Conservation (phyloP, 1,284 basidiomycete genomes). For the Malassezia slooffiae region DNA sequence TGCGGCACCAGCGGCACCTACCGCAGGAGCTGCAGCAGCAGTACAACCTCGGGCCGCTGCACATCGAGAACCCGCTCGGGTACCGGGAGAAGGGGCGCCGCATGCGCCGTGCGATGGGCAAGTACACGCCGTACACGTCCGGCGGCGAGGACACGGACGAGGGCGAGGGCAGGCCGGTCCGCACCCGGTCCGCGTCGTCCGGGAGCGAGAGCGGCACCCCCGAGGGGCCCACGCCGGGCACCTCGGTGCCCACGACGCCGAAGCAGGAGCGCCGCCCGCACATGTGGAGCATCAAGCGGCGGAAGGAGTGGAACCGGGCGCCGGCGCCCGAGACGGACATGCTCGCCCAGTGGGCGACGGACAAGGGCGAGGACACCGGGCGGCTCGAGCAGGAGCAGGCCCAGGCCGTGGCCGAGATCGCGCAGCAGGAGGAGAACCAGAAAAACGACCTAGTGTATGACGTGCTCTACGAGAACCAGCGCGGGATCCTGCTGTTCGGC, state of each 20-base stretch:
- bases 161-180: constrained; percentile 15
- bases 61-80: constrained; percentile 26
- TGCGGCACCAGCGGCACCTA: constrained; percentile 21
- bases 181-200: constrained; percentile 3
- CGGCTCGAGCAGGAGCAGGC: too few relatives aligned
- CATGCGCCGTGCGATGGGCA: constrained; percentile 36
- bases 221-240: neutral
- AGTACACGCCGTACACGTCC: constrained; percentile 27
- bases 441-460: constrained; percentile 24
- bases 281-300: neutral
- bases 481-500: constrained; percentile 40
- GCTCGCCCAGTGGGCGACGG: too few relatives aligned
- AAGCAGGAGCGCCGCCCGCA: neutral
- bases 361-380: too few relatives aligned
- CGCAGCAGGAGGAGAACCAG: constrained; percentile 11
- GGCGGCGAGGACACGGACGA: constrained; percentile 8
- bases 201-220: neutral
- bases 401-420: constrained; percentile 16
- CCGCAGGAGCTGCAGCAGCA: constrained; percentile 10
- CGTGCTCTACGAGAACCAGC: constrained; percentile 43
- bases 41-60: constrained; percentile 15
- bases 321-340: neutral
- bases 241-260: too few relatives aligned
- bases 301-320: constrained; percentile 4
- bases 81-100: constrained; percentile 29